Evolutionary conservation across 176 grass and related monocot species (phyloP), one percentile per base, ranked within the genome.

Genomic region (Carex scoparia): DNA sequence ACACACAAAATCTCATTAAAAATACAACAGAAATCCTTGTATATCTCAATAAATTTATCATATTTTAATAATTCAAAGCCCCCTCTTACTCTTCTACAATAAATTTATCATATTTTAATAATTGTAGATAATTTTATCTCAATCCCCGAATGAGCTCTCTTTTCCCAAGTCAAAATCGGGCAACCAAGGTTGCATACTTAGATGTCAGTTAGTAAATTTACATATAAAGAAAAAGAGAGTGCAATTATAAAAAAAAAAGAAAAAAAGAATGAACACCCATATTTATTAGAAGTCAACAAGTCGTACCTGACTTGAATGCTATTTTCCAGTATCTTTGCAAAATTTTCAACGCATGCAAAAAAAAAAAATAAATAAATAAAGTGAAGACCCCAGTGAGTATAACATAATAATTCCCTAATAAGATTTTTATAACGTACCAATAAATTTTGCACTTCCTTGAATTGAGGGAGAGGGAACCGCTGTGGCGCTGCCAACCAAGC

Each of bases 241-340:
- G 44, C n/a, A 49, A 78, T 78, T 33, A 23, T 57, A 32, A 51
- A 28, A 28, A 5, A 78, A 4, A 38, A 4, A 4, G 0, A 38
- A 11, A 19, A 78, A 78, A 78, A 48, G 27, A 55, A 38, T 4
- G 37, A 38, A 38, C 3, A 38, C 46, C 12, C 13, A 16, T 1
- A 58, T 78, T 78, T 57, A 99, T 79, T 16, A 56, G 14, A 79
- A 58, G 18, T 58, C 58, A 58, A 58, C 30, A 57, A 7, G 51
- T 78, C 1, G 54, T 88, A 95, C 96, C 96, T 99, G 93, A 88
- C 87, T 88, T 94, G 87, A 85, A 88, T 91, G 55, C 96, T 93
- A 84, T 84, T 88, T 66, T 66, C 86, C 64, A 99, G 93, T 60
- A 86, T 81, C 0, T 89, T 66, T 72, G 78, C 84, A 86, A 95